Conservation (phyloP, 768 basidiomycete species). For the Exidia glandulosa region DNA sequence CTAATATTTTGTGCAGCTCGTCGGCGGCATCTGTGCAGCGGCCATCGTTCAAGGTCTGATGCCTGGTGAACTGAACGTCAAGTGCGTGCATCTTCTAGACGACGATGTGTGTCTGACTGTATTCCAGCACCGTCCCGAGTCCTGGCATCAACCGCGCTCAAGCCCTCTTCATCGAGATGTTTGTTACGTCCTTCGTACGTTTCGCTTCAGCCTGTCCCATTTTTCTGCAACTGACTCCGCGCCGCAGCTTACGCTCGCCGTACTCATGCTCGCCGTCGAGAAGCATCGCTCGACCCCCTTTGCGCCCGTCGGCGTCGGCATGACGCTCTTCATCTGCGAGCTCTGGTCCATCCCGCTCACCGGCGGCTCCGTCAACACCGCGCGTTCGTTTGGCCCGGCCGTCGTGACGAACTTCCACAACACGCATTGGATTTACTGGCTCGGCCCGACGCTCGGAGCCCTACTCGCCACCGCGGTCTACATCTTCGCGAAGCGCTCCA, state of each 20-base stretch:
- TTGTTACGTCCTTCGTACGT: constrained; percentile 49
- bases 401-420: constrained; percentile 44
- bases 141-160: constrained; percentile 40
- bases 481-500: constrained; percentile 40
- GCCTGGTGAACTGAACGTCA: constrained; percentile 41
- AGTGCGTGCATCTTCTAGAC: constrained; percentile 26
- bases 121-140: constrained; percentile 35
- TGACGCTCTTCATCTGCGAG: constrained; percentile 53
- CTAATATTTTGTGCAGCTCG: constrained; percentile 17
- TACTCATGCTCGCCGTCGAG: constrained; percentile 66
- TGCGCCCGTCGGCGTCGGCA: constrained; percentile 58
- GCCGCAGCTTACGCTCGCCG: constrained; percentile 27
- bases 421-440: constrained; percentile 64
- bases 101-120: constrained; percentile 1
- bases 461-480: constrained; percentile 51
- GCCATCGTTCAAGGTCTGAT: constrained; percentile 45
- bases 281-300: constrained; percentile 57
- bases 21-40: constrained; percentile 49
- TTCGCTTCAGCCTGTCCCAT: not conserved
- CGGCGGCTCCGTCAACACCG: constrained; percentile 58
- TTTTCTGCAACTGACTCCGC: not conserved
- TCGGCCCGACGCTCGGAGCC: constrained; percentile 58
- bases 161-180: constrained; percentile 66
- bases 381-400: constrained; percentile 60
- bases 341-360: constrained; percentile 33